These are phyloP conservation scores for Penicillium simplicissimum DNA, from an alignment of 495 filamentous ascomycete genomes.

Conservation along the genomic window DNA sequence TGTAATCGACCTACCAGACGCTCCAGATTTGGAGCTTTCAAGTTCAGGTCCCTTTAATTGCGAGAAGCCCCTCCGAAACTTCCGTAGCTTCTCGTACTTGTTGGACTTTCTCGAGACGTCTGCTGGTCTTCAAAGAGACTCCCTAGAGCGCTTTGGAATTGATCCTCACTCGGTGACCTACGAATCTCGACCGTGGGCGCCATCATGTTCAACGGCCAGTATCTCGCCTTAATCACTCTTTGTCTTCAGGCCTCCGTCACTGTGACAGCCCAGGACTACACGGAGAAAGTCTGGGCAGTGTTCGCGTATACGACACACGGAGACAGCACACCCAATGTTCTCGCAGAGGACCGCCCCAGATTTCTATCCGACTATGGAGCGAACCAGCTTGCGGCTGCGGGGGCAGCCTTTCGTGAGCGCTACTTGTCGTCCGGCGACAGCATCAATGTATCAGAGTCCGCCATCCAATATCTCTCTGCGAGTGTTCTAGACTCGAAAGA, in stretches of 20 bases:
- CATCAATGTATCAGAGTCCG: slow-evolving; percentile 35
- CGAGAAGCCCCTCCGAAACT: not conserved
- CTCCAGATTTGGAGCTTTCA: not conserved
- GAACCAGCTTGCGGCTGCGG: slow-evolving; percentile 62
- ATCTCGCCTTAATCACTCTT: slow-evolving; percentile 12
- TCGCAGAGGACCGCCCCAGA: slow-evolving; percentile 39
- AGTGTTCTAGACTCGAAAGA: slow-evolving; percentile 49
- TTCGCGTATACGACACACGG: slow-evolving; percentile 75
- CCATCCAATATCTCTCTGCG: slow-evolving; percentile 44
- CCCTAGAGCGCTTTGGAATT: not conserved
- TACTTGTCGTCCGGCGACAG: slow-evolving; percentile 52
- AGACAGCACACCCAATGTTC: slow-evolving; percentile 65
- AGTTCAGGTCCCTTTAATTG: slow-evolving; percentile 10
- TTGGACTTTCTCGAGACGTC: not conserved
- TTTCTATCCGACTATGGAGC: slow-evolving; percentile 69
- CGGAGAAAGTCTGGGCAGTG: slow-evolving; percentile 63
- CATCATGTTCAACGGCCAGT: slow-evolving; percentile 23
- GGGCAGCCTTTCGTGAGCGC: slow-evolving; percentile 58
- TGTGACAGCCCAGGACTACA: slow-evolving; percentile 29
- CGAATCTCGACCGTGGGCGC: not conserved
- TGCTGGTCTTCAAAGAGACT: not conserved
- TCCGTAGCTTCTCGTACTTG: not conserved
- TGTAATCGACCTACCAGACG: slow-evolving; percentile 9
- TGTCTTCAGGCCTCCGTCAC: slow-evolving; percentile 16
- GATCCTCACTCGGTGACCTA: not conserved